Conservation (phyloP, 2,329 filamentous ascomycete genomes). For the Amphichorda felina region DNA sequence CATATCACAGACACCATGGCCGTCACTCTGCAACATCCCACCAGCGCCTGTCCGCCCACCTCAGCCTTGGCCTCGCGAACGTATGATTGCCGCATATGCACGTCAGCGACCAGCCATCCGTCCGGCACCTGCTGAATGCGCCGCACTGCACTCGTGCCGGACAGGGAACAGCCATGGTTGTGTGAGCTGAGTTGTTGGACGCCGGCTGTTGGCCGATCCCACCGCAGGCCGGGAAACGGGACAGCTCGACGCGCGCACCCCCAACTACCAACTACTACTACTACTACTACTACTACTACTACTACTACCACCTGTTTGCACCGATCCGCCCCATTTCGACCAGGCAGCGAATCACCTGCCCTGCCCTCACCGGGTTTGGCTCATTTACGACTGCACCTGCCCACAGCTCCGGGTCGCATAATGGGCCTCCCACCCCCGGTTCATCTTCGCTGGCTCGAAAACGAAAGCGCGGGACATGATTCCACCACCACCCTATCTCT, state of each 20-base stretch:
- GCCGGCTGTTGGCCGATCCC: too few relatives aligned
- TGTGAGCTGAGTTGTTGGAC: not conserved
- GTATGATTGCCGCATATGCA: not conserved
- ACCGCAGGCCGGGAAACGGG: too few relatives aligned
- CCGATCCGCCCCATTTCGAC: too few relatives aligned
- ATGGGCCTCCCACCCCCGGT: not conserved
- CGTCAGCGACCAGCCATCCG: not conserved
- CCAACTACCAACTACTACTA: too few relatives aligned
- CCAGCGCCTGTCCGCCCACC: too few relatives aligned
- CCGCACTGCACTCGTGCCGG: not conserved
- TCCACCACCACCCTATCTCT: not conserved
- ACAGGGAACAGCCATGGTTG: too few relatives aligned
- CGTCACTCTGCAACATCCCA: too few relatives aligned
- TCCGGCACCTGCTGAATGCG: not conserved
- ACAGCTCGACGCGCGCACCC: too few relatives aligned
- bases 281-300: too few relatives aligned
- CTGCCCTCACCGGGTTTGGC: not conserved
- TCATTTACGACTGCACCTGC: not conserved
- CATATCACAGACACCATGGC: not conserved
- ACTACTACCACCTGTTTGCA: too few relatives aligned
- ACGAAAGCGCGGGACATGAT: not conserved
- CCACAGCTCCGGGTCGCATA: not conserved
- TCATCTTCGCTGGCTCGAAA: not conserved
- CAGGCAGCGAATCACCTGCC: conserved; percentile 1
- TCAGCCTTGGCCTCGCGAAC: too few relatives aligned